Evolutionary conservation across 2,329 filamentous ascomycete species (phyloP).

Genomic region (Penicillium sp.): DNA sequence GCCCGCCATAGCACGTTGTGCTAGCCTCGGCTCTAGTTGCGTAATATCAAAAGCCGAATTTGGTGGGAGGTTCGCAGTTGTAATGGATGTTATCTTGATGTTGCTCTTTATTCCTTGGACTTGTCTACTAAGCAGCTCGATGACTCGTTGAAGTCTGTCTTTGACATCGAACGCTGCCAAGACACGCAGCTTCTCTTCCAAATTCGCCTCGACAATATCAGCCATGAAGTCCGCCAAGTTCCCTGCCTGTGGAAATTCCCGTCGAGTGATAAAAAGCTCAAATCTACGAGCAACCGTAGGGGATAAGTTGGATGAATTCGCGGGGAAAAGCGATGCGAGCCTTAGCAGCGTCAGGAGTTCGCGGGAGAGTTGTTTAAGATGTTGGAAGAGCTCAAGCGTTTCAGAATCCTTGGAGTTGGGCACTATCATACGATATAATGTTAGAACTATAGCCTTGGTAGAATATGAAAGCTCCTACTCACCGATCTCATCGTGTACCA

Average conservation of each 20-base stretch:
- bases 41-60: slow-evolving; percentile 55
- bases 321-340: slow-evolving; percentile 77
- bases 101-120: slow-evolving; percentile 80
- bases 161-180: slow-evolving; percentile 76
- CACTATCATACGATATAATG: slow-evolving; percentile 21
- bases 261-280: slow-evolving; percentile 80
- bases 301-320: slow-evolving; percentile 65
- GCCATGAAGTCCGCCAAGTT: slow-evolving; percentile 93
- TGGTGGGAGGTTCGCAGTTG: slow-evolving; percentile 61
- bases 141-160: slow-evolving; percentile 72
- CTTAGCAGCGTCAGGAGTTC: slow-evolving; percentile 82
- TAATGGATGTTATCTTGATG: slow-evolving; percentile 77
- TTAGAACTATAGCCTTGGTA: neutral
- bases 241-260: slow-evolving; percentile 77
- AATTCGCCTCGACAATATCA: slow-evolving; percentile 79
- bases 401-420: slow-evolving; percentile 55
- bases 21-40: slow-evolving; percentile 45
- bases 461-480: slow-evolving; percentile 22
- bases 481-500: slow-evolving; percentile 67
- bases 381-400: slow-evolving; percentile 67
- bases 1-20: slow-evolving; percentile 41
- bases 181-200: slow-evolving; percentile 87
- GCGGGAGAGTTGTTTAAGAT: slow-evolving; percentile 77
- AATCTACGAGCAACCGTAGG: slow-evolving; percentile 82
- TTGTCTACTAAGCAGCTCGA: slow-evolving; percentile 78